phyloP scores from a whole-genome alignment of 139 green algal species.

The Chlamydomonas asymmetrica region DNA sequence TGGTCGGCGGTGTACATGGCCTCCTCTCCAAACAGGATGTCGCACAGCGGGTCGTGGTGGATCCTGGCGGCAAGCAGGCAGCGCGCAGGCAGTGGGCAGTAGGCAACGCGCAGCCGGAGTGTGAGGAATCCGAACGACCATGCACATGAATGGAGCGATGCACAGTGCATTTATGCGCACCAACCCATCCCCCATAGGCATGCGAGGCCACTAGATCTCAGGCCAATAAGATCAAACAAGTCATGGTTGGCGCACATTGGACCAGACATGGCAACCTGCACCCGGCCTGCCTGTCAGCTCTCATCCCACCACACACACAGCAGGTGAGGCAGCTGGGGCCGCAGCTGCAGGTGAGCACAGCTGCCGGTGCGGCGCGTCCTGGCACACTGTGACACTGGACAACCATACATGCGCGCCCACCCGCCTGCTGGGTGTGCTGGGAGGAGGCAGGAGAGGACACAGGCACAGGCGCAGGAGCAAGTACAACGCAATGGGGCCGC shows the following conservation, averaged over 20 bases:
- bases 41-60: conserved; percentile 76
- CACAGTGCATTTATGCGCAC: not conserved
- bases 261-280: too few relatives aligned
- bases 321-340: too few relatives aligned
- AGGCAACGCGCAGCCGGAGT: not conserved
- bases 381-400: too few relatives aligned
- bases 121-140: not conserved
- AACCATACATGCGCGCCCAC: too few relatives aligned
- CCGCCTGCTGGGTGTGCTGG: too few relatives aligned
- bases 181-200: not conserved
- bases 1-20: conserved; percentile 65
- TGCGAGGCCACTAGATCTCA: not conserved
- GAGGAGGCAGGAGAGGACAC: too few relatives aligned
- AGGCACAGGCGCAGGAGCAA: too few relatives aligned
- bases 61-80: conserved; percentile 39
- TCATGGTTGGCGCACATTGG: not conserved
- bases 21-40: conserved; percentile 61
- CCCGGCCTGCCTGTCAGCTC: too few relatives aligned
- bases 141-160: not conserved
- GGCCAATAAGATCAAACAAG: not conserved
- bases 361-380: too few relatives aligned
- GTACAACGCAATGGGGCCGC: too few relatives aligned
- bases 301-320: too few relatives aligned
- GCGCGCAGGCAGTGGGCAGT: not conserved
- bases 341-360: too few relatives aligned